Evolutionary conservation across 1,284 basidiomycete species (phyloP).

Genomic region (Cutaneotrichosporon spelunceum): DNA sequence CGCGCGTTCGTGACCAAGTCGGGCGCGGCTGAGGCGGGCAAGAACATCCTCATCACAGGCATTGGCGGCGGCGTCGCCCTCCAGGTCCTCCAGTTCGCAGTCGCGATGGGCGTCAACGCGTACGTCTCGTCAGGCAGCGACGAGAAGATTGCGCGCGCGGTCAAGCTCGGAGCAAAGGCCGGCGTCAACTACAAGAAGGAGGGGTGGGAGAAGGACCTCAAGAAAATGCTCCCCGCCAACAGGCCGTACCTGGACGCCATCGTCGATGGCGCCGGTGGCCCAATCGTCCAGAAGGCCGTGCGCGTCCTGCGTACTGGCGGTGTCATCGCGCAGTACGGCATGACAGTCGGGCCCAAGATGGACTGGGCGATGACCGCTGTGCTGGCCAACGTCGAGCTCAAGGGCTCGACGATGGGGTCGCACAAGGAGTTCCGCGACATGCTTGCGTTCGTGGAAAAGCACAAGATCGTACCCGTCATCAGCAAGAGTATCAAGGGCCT

Average conservation of each 20-base stretch:
- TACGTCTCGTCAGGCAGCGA: conserved; percentile 16
- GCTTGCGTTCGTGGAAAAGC: conserved; percentile 17
- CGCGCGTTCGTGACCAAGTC: conserved; percentile 23
- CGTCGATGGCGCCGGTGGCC: conserved; percentile 23
- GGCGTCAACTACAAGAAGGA: conserved; percentile 20
- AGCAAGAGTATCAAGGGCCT: conserved; percentile 11
- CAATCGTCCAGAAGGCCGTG: conserved; percentile 17
- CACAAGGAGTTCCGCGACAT: conserved; percentile 24
- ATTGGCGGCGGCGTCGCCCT: conserved; percentile 26
- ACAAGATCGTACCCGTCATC: conserved; percentile 21
- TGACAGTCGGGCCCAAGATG: conserved; percentile 25
- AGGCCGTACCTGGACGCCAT: conserved; percentile 23
- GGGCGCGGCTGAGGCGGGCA: conserved; percentile 15
- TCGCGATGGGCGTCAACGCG: conserved; percentile 19
- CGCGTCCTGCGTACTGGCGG: conserved; percentile 21
- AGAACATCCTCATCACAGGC: conserved; percentile 24
- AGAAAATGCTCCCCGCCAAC: conserved; percentile 20
- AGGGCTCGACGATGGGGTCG: conserved; percentile 21
- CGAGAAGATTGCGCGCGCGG: conserved; percentile 19
- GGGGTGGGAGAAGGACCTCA: conserved; percentile 25
- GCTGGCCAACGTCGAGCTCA: conserved; percentile 24
- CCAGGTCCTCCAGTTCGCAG: conserved; percentile 21
- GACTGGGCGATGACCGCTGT: conserved; percentile 25
- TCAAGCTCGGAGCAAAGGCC: conserved; percentile 21
- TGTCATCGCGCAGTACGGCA: conserved; percentile 25